Evolutionary conservation across 2,329 filamentous ascomycete genomes (phyloP).

Genomic region (Nemania sp.): DNA sequence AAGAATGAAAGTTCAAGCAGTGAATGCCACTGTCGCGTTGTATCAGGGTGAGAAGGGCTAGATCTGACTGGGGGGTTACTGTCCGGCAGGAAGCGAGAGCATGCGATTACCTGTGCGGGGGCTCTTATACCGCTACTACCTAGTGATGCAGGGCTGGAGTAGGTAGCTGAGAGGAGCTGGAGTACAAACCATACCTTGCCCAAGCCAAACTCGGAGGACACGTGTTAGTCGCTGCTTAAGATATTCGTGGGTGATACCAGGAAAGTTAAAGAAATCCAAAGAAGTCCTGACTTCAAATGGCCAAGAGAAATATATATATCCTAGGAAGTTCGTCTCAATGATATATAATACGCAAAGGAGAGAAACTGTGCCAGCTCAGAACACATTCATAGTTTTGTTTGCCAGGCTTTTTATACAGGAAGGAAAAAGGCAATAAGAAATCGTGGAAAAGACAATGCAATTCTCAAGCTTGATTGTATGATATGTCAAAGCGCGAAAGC

Average conservation of each 20-base stretch:
- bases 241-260: slow-evolving; percentile 15
- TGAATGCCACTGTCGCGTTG: neutral
- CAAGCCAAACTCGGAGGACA: slow-evolving; percentile 35
- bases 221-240: slow-evolving; percentile 27
- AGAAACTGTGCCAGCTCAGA: neutral
- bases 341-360: neutral
- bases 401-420: neutral
- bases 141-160: slow-evolving; percentile 18
- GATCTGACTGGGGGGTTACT: neutral
- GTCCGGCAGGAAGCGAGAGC: slow-evolving; percentile 10
- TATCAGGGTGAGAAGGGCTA: slow-evolving; percentile 10
- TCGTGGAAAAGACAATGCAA: slow-evolving; percentile 5
- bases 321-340: neutral
- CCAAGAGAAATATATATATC: slow-evolving; percentile 7
- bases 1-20: slow-evolving; percentile 6
- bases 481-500: slow-evolving; percentile 5
- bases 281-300: neutral
- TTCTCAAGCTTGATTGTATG: slow-evolving; percentile 11
- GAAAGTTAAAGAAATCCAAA: neutral
- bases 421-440: neutral
- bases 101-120: slow-evolving; percentile 10
- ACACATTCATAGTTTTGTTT: neutral
- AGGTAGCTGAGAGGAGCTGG: slow-evolving; percentile 25
- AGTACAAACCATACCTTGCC: slow-evolving; percentile 40
- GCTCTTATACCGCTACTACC: slow-evolving; percentile 26